Evolutionary conservation across 2,329 filamentous ascomycete genomes (phyloP), one percentile per base, ranked within the genome.

Genomic region (Chaetomiaceae sp.): DNA sequence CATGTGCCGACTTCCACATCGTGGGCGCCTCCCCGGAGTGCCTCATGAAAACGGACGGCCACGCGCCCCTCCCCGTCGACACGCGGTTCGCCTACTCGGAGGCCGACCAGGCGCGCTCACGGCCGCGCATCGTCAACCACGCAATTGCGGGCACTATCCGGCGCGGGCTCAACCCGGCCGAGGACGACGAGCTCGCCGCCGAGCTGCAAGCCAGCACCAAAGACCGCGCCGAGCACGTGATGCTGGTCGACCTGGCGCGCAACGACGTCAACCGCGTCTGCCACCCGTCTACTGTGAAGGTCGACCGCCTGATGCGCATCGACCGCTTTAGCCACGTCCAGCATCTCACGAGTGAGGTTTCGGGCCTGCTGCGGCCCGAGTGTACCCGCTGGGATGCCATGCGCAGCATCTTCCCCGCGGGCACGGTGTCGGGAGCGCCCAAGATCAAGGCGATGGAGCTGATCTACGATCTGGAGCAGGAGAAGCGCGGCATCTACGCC

Each of bases 401-500:
- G 74, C 82, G 92, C 34, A 91, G 88, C 60, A 96, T 99, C 64
- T 99, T 99, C 75, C 94, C 94, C 0, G 94, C 94, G 4, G 94
- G 94, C 51, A 99, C 94, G 0, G 92, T 97, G 27, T 94, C 88
- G 16, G 94, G 94, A 4, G 92, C 94, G 4, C 94, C 94, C 53
- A 99, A 99, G 74, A 90, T 99, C 51, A 84, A 86, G 58, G 94
- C 94, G 2, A 99, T 99, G 94, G 89, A 96, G 73, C 77, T 99
- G 57, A 99, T 99, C 64, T 90, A 89, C 42, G 92, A 97, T 73
- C 75, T 97, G 42, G 94, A 99, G 73, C 76, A 81, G 59, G 94
- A 99, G 78, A 96, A 96, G 77, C 80, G 94, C 50, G 92, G 94
- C 36, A 84, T 97, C 34, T 99, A 99, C 67, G 94, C 94, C 8